Evolutionary conservation across 352 stramenopile genomes (phyloP).

Genomic region (Phytophthora macrochlamydospora): DNA sequence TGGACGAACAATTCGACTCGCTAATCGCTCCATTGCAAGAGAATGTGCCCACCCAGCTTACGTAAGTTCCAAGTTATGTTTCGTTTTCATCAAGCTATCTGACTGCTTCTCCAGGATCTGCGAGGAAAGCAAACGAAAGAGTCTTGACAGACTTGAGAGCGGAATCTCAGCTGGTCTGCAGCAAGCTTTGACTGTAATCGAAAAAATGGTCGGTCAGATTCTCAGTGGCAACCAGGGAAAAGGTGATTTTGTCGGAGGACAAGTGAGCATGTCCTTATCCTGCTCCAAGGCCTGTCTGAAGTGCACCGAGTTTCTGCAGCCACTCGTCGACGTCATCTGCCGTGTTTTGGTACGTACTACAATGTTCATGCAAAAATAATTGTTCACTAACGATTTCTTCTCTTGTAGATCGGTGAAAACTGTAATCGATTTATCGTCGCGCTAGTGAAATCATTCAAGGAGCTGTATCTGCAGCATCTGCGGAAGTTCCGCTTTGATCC

Average conservation of each 20-base stretch:
- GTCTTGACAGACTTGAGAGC: constrained; percentile 67
- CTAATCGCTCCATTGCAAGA: constrained; percentile 42
- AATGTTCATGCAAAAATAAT: neutral
- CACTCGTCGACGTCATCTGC: constrained; percentile 54
- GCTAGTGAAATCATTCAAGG: constrained; percentile 66
- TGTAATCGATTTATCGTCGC: constrained; percentile 62
- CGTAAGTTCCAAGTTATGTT: constrained; percentile 35
- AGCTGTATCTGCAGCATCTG: constrained; percentile 76
- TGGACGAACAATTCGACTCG: constrained; percentile 66
- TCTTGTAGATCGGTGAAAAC: constrained; percentile 60
- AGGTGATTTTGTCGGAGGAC: constrained; percentile 73
- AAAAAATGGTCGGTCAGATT: constrained; percentile 59
- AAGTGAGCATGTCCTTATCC: constrained; percentile 76
- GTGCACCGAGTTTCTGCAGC: constrained; percentile 74
- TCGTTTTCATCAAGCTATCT: neutral
- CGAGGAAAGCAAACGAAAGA: constrained; percentile 76
- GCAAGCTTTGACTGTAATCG: constrained; percentile 63
- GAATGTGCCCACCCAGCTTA: constrained; percentile 73
- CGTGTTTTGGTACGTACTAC: constrained; percentile 53
- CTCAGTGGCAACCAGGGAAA: constrained; percentile 71
- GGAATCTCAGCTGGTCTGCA: constrained; percentile 52
- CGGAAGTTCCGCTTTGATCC: constrained; percentile 82
- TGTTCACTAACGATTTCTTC: neutral
- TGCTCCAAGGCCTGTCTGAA: constrained; percentile 72
- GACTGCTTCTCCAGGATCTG: constrained; percentile 57